A percentile compares a stretch with the other conserved stretches of the same genome.
These are phyloP conservation scores for Coniochaeta sp. DNA, from an alignment of 2,329 filamentous ascomycete species.

Conservation along the genomic window DNA sequence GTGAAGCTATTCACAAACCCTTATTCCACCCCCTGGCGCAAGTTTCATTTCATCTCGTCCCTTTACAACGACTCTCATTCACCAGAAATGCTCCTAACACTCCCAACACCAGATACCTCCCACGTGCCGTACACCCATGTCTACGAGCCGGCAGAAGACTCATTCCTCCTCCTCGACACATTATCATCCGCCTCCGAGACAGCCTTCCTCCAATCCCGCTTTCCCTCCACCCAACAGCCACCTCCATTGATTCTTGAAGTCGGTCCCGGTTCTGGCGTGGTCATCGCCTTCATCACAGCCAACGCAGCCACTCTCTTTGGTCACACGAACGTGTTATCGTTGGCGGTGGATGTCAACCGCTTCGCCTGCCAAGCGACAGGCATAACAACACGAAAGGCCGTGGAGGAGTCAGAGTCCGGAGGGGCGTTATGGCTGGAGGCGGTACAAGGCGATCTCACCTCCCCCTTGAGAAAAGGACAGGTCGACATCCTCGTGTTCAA, in stretches of 20 bases:
- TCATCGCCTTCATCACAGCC: conserved; percentile 80
- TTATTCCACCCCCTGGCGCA: neutral
- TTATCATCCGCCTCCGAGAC: conserved; percentile 66
- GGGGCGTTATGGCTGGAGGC: conserved; percentile 56
- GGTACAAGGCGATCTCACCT: conserved; percentile 62
- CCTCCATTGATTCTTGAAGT: conserved; percentile 72
- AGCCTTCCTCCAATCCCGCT: conserved; percentile 59
- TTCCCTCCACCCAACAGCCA: conserved; percentile 45
- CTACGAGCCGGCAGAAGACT: conserved; percentile 95
- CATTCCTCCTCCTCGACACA: conserved; percentile 87
- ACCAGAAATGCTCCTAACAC: conserved; percentile 71
- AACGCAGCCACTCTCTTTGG: conserved; percentile 69
- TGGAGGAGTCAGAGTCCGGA: conserved; percentile 23
- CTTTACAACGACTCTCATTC: conserved; percentile 1
- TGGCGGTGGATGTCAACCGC: conserved; percentile 78
- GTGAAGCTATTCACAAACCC: conserved; percentile 13
- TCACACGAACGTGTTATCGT: conserved; percentile 58
- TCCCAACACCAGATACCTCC: conserved; percentile 84
- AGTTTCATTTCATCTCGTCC: neutral
- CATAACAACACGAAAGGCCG: conserved; percentile 55
- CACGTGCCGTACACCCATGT: conserved; percentile 84
- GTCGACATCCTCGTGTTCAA: conserved; percentile 93
- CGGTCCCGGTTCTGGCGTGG: conserved; percentile 85
- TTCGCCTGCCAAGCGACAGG: conserved; percentile 73
- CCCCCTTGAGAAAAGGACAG: conserved; percentile 47